Conservation (phyloP, 371 early-diverging fungal species). For the Circinella minor region DNA sequence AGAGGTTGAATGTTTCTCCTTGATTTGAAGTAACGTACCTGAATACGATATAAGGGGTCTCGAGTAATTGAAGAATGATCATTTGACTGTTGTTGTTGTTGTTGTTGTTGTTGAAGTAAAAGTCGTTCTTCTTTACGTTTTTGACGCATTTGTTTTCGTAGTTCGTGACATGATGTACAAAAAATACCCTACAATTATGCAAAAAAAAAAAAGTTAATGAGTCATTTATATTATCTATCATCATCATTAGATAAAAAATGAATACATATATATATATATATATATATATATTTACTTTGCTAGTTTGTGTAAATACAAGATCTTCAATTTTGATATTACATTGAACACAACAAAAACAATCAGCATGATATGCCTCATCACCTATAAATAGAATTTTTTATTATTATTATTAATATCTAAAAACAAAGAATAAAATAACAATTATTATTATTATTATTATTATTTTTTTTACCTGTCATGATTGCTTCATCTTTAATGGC, state of each 20-base stretch:
- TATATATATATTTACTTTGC: conserved; percentile 48
- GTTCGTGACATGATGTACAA: conserved; percentile 54
- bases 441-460: too few species aligned
- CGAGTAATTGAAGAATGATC: neutral
- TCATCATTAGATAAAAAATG: too few species aligned
- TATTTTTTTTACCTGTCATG: conserved; percentile 69
- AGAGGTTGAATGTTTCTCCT: neutral
- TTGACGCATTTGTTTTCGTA: conserved; percentile 39
- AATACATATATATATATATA: too few species aligned
- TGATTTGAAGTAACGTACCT: conserved; percentile 1
- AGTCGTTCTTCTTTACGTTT: conserved; percentile 44
- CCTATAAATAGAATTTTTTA: conserved; percentile 44
- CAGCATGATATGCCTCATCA: conserved; percentile 85
- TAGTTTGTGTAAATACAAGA: conserved; percentile 82
- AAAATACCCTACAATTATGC: conserved; percentile 46
- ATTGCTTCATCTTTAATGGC: conserved; percentile 90
- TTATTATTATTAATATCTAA: too few species aligned
- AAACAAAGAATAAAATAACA: too few species aligned
- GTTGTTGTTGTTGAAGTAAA: conserved; percentile 20
- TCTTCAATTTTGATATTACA: conserved; percentile 78
- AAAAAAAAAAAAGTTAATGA: neutral
- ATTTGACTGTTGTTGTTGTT: conserved; percentile 5
- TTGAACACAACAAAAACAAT: conserved; percentile 82
- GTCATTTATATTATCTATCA: too few species aligned
- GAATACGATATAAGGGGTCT: conserved; percentile 7